Conservation (phyloP, 208 protist genomes). For the Kentomonas sorsogonicus region DNA sequence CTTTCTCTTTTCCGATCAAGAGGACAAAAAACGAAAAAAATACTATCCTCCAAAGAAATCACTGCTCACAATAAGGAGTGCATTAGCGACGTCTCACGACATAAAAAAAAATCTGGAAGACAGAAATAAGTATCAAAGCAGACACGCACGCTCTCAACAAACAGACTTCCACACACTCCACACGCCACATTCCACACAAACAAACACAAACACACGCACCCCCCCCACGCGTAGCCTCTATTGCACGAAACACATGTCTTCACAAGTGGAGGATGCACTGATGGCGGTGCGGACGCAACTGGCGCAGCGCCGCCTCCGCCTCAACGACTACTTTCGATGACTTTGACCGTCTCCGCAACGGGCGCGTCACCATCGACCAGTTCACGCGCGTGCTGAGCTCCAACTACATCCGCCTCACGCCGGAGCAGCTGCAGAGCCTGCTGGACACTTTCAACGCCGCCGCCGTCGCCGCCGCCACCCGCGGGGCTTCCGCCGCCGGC, state of each 20-base stretch:
- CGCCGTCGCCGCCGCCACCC: neutral
- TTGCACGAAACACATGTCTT: neutral
- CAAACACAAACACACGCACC: too few relatives aligned
- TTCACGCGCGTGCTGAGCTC: conserved; percentile 62
- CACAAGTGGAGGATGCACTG: conserved; percentile 21
- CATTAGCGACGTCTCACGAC: too few relatives aligned
- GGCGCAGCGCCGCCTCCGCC: conserved; percentile 59
- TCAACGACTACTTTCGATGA: conserved; percentile 81
- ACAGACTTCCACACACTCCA: neutral
- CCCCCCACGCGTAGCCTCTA: too few relatives aligned
- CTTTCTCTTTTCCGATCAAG: neutral
- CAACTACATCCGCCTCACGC: conserved; percentile 44
- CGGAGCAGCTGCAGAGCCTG: conserved; percentile 38
- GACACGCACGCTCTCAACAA: neutral
- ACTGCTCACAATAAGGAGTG: too few relatives aligned
- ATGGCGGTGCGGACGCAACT: conserved; percentile 40
- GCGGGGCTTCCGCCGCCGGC: neutral
- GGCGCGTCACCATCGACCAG: conserved; percentile 70
- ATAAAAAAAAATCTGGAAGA: conserved; percentile 6
- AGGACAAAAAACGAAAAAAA: neutral
- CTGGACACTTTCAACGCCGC: conserved; percentile 24
- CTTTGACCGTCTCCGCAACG: conserved; percentile 73
- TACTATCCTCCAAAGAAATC: too few relatives aligned
- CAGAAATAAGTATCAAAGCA: conserved; percentile 1
- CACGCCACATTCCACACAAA: too few relatives aligned